These are phyloP conservation scores for Boletellus sp. DNA, from an alignment of 1,284 basidiomycete species.

Conservation along the genomic window DNA sequence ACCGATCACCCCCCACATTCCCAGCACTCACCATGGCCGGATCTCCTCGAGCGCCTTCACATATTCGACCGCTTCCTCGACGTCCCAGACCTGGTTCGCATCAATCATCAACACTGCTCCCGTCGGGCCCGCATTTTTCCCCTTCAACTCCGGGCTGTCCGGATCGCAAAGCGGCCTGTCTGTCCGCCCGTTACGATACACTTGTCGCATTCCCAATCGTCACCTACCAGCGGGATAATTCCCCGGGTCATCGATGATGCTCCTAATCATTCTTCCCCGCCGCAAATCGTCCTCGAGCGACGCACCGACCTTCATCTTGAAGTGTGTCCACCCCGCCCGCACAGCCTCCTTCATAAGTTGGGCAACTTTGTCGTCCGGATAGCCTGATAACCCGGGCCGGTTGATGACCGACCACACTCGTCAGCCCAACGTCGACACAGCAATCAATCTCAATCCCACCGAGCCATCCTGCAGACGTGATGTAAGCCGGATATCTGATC, in stretches of 20 bases:
- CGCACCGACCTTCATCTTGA: constrained; percentile 96
- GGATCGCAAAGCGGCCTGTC: constrained; percentile 55
- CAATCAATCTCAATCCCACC: constrained; percentile 35
- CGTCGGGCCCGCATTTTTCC: constrained; percentile 91
- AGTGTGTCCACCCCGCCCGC: constrained; percentile 84
- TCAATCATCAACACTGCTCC: constrained; percentile 94
- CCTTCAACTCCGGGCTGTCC: constrained; percentile 56
- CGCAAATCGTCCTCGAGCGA: constrained; percentile 80
- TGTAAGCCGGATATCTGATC: constrained; percentile 85
- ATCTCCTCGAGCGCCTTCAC: constrained; percentile 75
- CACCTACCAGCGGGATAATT: constrained; percentile 58
- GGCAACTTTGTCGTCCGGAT: constrained; percentile 87
- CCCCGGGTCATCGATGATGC: constrained; percentile 87
- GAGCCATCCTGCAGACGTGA: constrained; percentile 92
- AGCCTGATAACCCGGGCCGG: constrained; percentile 34
- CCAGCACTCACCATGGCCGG: constrained; percentile 72
- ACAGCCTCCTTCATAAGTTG: constrained; percentile 85
- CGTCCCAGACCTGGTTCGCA: constrained; percentile 96
- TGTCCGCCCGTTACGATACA: constrained; percentile 73
- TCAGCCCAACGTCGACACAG: background rate
- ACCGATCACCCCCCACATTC: background rate
- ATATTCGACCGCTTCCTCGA: constrained; percentile 79
- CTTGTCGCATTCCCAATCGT: constrained; percentile 77
- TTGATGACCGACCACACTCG: background rate
- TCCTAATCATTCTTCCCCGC: constrained; percentile 81